A percentile compares a stretch with the other conserved stretches of the same genome.
Conservation (phyloP, 805 yeast genomes). For the Kodamaea laetipori region DNA sequence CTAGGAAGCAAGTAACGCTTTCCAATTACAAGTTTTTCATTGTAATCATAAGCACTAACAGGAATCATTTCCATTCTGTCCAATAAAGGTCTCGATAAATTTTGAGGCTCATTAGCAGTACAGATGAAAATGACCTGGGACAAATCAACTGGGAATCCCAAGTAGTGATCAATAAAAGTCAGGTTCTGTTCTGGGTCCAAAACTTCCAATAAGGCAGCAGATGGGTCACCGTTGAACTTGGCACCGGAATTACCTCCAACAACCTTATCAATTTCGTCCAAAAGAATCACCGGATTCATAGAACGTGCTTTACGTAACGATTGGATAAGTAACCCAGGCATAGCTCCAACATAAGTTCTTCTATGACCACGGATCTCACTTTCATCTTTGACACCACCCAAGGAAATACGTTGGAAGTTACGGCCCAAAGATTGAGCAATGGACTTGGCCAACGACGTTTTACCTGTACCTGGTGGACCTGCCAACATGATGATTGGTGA, state of each 20-base stretch:
- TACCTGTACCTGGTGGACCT: constrained; percentile 95
- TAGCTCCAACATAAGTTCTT: constrained; percentile 88
- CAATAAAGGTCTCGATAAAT: constrained; percentile 72
- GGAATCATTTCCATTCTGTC: constrained; percentile 85
- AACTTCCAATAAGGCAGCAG: constrained; percentile 85
- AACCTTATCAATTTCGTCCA: constrained; percentile 86
- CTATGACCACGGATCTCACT: constrained; percentile 90
- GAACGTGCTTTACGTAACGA: constrained; percentile 73
- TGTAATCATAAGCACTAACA: constrained; percentile 75
- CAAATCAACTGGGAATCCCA: constrained; percentile 83
- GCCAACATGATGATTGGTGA: constrained; percentile 81
- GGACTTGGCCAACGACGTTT: constrained; percentile 82
- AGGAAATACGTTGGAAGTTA: constrained; percentile 74
- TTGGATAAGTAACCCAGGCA: constrained; percentile 83
- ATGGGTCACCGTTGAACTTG: constrained; percentile 77
- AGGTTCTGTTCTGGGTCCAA: constrained; percentile 88
- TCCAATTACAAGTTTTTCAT: constrained; percentile 76
- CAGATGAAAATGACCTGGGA: constrained; percentile 82
- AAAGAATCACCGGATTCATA: constrained; percentile 79
- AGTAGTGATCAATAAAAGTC: constrained; percentile 75
- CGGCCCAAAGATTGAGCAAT: constrained; percentile 74
- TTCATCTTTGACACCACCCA: constrained; percentile 88
- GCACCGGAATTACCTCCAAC: constrained; percentile 51
- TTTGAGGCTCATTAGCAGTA: constrained; percentile 77
- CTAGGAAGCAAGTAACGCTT: constrained; percentile 69